Base-by-base conservation (phyloP, 2,329 filamentous ascomycete genomes). In the Trichoderma hamatum region DNA sequence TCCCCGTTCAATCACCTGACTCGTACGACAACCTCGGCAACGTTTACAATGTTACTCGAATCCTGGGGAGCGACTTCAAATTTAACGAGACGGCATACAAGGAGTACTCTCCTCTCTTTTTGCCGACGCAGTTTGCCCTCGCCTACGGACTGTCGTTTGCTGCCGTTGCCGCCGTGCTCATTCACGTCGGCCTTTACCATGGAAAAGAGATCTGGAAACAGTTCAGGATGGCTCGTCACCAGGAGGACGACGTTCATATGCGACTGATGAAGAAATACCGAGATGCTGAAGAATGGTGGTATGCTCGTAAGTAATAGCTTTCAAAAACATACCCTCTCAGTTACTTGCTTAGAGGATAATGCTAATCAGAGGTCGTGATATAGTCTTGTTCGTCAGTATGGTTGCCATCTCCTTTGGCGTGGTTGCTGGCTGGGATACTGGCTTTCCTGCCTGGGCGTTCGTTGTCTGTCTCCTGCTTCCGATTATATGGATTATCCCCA, bases 71-170 rank as follows among this genome's bases (percentile, higher is more conserved):
- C 5, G 81, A 88, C 72, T 80, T 83, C 67, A 81, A 85, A n/a
- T 86, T 92, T 69, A 85, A 91, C 75, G 83, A 85, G 73, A 83
- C 82, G 3, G 86, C 86, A 16, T 92, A 92, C 77, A 80, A 84
- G 71, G 80, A 81, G 26, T 91, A 92, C 76, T 91, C 89, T 24
- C 89, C 89, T 1, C 82, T 91, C 4, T 91, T 86, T 74, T 80
- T 92, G 24, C 84, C 88, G 2, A 85, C 88, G 0, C 89, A 90
- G 70, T 92, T 87, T 70, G 84, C 85, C 2, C 76, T 88, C 46
- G 80, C 82, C 9, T 88, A 92, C 73, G 89, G 89, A 1, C 80
- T 91, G 13, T 88, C 87, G 0, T 92, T 92, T 74, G 90, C 90
- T n/a, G 87, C 89, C 26, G 84, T 91, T 32, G 84, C 87, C 0